These are phyloP conservation scores for Trichosanthes cucumerina DNA, from an alignment of 306 rosid genomes.

Conservation along the genomic window DNA sequence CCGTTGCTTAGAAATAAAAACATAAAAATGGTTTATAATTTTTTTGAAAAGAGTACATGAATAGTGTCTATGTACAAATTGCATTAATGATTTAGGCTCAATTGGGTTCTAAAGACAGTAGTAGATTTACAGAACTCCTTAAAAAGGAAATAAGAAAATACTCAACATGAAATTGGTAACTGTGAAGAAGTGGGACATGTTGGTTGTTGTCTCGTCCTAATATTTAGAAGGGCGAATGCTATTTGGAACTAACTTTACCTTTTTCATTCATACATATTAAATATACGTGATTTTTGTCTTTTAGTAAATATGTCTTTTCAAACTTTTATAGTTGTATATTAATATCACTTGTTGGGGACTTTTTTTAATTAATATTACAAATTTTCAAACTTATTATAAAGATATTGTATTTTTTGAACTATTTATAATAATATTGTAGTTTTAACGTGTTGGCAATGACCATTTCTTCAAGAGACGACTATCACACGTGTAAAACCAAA, in stretches of 20 bases:
- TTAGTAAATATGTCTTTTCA: background rate
- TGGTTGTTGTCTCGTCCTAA: background rate
- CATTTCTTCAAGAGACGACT: too few species aligned
- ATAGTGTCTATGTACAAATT: too few species aligned
- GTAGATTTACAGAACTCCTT: background rate
- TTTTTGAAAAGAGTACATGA: too few species aligned
- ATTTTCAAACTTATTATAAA: too few species aligned
- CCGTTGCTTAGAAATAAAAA: background rate
- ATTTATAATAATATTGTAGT: too few species aligned
- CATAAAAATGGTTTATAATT: background rate
- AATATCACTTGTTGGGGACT: too few species aligned
- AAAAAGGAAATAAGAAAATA: background rate
- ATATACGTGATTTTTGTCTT: background rate
- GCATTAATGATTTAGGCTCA: background rate
- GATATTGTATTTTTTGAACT: too few species aligned
- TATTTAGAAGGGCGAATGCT: background rate
- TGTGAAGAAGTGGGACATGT: background rate
- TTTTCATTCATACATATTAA: too few species aligned
- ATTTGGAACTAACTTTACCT: background rate
- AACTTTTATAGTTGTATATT: background rate
- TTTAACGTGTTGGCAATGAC: too few species aligned
- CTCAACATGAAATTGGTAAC: background rate
- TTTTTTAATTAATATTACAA: too few species aligned
- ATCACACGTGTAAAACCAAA: too few species aligned
- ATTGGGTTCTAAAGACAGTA: background rate